A percentile compares a stretch with the other conserved stretches of the same genome.
phyloP scores from a whole-genome alignment of 2,329 filamentous ascomycete species.

The Fusarium floridanum region DNA sequence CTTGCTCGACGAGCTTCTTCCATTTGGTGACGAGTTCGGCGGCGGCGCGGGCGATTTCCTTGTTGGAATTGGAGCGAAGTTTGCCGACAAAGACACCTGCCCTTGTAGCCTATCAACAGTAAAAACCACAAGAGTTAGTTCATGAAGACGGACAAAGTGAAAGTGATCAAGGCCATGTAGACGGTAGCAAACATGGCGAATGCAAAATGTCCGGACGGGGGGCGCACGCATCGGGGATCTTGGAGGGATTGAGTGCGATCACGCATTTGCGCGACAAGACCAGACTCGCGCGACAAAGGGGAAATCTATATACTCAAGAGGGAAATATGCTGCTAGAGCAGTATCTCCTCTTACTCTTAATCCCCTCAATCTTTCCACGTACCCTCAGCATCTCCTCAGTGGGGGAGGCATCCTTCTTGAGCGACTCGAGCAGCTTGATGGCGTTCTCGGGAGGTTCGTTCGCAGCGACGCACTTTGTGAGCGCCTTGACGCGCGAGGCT shows the following conservation, averaged over 20 bases:
- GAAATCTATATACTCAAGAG: neutral
- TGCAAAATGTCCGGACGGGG: neutral
- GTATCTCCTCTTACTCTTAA: neutral
- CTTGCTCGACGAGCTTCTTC: constrained; percentile 81
- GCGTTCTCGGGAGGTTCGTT: constrained; percentile 81
- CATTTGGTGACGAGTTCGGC: constrained; percentile 88
- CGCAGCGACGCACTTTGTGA: constrained; percentile 81
- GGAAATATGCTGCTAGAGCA: neutral
- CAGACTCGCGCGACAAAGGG: neutral
- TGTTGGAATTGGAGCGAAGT: constrained; percentile 80
- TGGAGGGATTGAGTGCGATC: constrained; percentile 19
- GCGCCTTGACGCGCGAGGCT: constrained; percentile 78
- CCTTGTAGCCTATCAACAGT: constrained; percentile 74
- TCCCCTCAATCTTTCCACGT: constrained; percentile 50
- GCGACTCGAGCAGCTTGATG: constrained; percentile 78
- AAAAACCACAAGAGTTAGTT: constrained; percentile 28
- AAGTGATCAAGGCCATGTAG: neutral
- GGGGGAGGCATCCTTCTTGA: constrained; percentile 84
- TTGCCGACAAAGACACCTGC: constrained; percentile 93
- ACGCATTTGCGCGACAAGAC: constrained; percentile 37
- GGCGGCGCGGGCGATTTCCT: constrained; percentile 82
- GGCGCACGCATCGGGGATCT: neutral
- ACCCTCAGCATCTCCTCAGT: constrained; percentile 91
- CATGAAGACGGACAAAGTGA: neutral
- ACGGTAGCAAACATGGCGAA: neutral